Evolutionary conservation across 306 rosid species (phyloP).

Genomic region (Gynostemma pentaphyllum): DNA sequence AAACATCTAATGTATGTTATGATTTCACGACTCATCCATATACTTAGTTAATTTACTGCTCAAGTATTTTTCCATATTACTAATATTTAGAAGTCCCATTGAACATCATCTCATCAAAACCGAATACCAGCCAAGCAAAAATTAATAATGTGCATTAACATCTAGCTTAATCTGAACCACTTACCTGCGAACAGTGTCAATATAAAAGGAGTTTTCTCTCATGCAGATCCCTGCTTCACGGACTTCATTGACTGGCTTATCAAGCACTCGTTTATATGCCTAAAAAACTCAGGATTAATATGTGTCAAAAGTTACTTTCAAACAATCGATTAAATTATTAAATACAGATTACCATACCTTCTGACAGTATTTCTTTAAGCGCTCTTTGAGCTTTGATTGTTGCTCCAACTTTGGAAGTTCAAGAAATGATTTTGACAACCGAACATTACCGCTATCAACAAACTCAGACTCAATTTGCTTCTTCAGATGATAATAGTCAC

Average conservation of each 20-base stretch:
- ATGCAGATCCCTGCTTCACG: constrained; percentile 98
- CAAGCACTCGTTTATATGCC: constrained; percentile 92
- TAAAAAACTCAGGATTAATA: constrained; percentile 27
- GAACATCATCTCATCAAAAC: neutral
- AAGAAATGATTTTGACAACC: constrained; percentile 63
- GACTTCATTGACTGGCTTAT: constrained; percentile 80
- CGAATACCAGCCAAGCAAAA: neutral
- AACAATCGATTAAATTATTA: constrained; percentile 13
- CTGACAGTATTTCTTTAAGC: constrained; percentile 90
- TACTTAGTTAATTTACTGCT: neutral
- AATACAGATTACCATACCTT: constrained; percentile 42
- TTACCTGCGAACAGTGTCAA: constrained; percentile 98
- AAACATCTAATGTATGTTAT: neutral
- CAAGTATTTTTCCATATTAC: neutral
- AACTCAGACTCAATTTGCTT: constrained; percentile 91
- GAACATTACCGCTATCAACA: constrained; percentile 42
- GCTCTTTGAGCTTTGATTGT: constrained; percentile 72
- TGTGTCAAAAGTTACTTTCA: constrained; percentile 17
- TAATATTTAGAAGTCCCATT: neutral
- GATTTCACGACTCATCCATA: neutral
- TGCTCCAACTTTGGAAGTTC: constrained; percentile 89
- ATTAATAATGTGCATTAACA: neutral
- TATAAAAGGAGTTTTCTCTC: constrained; percentile 97
- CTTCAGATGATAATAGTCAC: constrained; percentile 89
- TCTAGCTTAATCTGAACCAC: constrained; percentile 14